phyloP scores from a whole-genome alignment of 352 stramenopile species.

The Globisporangium carolinianum region DNA sequence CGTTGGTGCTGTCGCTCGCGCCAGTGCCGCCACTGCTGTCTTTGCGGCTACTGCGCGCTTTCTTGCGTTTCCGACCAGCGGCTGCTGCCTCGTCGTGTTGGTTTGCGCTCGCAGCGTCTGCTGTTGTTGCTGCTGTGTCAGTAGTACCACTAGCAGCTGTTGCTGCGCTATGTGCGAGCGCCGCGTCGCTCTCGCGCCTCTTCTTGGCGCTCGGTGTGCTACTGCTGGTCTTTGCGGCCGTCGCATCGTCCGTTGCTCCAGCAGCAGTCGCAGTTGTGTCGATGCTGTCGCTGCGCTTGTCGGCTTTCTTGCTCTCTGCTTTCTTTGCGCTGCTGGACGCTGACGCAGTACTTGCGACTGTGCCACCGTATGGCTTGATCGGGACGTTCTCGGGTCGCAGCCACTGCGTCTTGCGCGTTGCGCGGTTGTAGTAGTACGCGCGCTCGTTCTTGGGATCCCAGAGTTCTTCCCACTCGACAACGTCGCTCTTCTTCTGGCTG shows the following conservation, averaged over 20 bases:
- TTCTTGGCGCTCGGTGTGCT: neutral
- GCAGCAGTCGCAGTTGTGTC: neutral
- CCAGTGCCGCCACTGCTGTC: slow-evolving; percentile 4
- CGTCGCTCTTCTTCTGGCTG: slow-evolving; percentile 16
- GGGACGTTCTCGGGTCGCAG: slow-evolving; percentile 63
- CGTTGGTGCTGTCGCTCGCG: neutral
- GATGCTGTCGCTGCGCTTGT: neutral
- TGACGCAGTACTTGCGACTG: neutral
- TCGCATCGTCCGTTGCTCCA: neutral
- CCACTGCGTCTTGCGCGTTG: slow-evolving; percentile 78
- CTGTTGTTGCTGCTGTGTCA: neutral
- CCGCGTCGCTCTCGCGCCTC: neutral
- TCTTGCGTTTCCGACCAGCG: slow-evolving; percentile 13
- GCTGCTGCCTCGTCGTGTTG: neutral
- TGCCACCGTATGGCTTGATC: slow-evolving; percentile 59
- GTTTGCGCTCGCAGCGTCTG: too few species aligned
- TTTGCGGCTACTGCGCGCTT: slow-evolving; percentile 9
- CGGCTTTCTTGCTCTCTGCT: slow-evolving; percentile 12
- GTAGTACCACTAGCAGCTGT: neutral
- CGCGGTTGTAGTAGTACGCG: slow-evolving; percentile 83
- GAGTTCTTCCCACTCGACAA: slow-evolving; percentile 72
- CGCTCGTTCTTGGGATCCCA: slow-evolving; percentile 84
- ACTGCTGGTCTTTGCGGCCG: neutral
- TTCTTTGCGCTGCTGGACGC: slow-evolving; percentile 16
- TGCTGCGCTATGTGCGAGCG: neutral